Conservation (phyloP, 2,329 filamentous ascomycete genomes). For the Penicillium sp. region DNA sequence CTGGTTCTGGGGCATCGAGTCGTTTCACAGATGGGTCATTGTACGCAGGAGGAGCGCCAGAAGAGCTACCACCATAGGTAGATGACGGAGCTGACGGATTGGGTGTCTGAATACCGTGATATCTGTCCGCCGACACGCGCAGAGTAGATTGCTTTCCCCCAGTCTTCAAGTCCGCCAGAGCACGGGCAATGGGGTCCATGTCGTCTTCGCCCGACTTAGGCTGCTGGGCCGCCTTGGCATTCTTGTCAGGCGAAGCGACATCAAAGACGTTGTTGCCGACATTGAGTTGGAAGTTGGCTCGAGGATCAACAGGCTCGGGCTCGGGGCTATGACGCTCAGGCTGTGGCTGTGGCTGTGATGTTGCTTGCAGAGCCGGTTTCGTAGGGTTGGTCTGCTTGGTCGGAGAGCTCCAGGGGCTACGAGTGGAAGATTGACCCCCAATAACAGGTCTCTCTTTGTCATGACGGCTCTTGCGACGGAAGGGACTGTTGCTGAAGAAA, state of each 20-base stretch:
- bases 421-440: slow-evolving; percentile 30
- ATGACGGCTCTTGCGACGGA: slow-evolving; percentile 84
- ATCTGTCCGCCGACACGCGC: slow-evolving; percentile 92
- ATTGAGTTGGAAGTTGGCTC: slow-evolving; percentile 89
- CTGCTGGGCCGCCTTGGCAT: slow-evolving; percentile 46
- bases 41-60: slow-evolving; percentile 75
- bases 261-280: slow-evolving; percentile 96
- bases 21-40: slow-evolving; percentile 72
- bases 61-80: slow-evolving; percentile 32
- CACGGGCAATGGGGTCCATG: slow-evolving; percentile 84
- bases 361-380: slow-evolving; percentile 41
- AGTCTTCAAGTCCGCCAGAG: slow-evolving; percentile 88
- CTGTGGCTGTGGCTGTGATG: slow-evolving; percentile 7
- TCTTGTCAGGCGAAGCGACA: slow-evolving; percentile 75
- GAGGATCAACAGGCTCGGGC: slow-evolving; percentile 84
- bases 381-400: slow-evolving; percentile 47
- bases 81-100: slow-evolving; percentile 54
- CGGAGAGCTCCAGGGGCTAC: slow-evolving; percentile 57
- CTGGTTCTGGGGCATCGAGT: slow-evolving; percentile 85
- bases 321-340: slow-evolving; percentile 64
- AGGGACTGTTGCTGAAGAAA: slow-evolving; percentile 93
- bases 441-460: slow-evolving; percentile 61
- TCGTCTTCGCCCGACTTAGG: slow-evolving; percentile 58
- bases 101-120: slow-evolving; percentile 89
- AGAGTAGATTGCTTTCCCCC: slow-evolving; percentile 77